Evolutionary conservation across 2,329 filamentous ascomycete genomes (phyloP), one percentile per base, ranked within the genome.

Genomic region (Pseudofabraea citricarpa): DNA sequence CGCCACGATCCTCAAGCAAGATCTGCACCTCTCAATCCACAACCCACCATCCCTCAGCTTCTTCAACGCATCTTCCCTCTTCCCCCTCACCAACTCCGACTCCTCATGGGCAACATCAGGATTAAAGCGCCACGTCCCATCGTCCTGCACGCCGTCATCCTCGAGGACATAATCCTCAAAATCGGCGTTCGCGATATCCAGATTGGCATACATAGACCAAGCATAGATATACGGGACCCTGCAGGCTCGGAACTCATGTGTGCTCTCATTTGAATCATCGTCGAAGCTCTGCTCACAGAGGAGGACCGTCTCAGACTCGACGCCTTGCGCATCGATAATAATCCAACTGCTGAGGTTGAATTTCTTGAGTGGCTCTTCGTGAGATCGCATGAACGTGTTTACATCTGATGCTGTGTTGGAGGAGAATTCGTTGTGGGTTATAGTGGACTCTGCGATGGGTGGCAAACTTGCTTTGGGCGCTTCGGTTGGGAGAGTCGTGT

Each of bases 11-110:
- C n/a, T n/a, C n/a, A n/a, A n/a, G n/a, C n/a, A n/a, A n/a, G n/a
- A n/a, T n/a, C n/a, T n/a, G n/a, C n/a, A n/a, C n/a, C n/a, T n/a
- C 21, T 38, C 44, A 33, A 44, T 26, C 6, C 74, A 74, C 0
- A n/a, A n/a, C n/a, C n/a, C 71, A 66, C 1, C 55, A 52, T 27
- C 61, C 58, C 45, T 75, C 68, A 1, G 64, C 26, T 15, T 29
- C 26, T 15, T 5, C 26, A 12, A 29, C 5, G 8, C 12, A 12
- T 15, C 15, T 29, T 15, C 15, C 26, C 26, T 15, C 15, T 3
- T 29, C 6, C 26, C 4, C 26, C 26, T 29, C 5, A 29, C 3
- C 26, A 29, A 13, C 4, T 29, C n/a, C n/a, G n/a, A n/a, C n/a
- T 29, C 6, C 12, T 29, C 5, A 29, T 3, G 3, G 15, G 12